phyloP scores from a whole-genome alignment of 2,329 filamentous ascomycete species.

The Falciphora oryzae region DNA sequence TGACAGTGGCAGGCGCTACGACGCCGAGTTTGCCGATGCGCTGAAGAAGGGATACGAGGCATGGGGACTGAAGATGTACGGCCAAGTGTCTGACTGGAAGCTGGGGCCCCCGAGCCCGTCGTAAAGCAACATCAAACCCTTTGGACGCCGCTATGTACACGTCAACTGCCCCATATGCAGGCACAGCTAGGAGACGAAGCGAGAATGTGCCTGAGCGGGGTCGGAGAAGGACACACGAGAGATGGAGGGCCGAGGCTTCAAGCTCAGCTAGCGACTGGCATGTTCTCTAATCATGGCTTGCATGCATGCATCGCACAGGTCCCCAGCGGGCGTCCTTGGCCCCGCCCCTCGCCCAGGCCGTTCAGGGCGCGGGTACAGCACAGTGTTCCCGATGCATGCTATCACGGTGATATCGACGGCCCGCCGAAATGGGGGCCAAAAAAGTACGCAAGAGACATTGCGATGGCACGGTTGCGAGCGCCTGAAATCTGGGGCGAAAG shows the following conservation, averaged over 20 bases:
- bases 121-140: background rate
- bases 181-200: background rate
- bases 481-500: background rate
- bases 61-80: background rate
- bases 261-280: too few relatives aligned
- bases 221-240: too few relatives aligned
- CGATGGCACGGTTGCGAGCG: background rate
- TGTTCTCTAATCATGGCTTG: background rate
- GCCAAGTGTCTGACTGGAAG: background rate
- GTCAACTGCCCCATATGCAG: background rate
- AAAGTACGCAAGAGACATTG: too few relatives aligned
- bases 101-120: background rate
- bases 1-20: slow-evolving; percentile 30
- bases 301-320: background rate
- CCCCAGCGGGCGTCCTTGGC: background rate
- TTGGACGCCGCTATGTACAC: background rate
- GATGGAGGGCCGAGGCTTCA: background rate
- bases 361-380: background rate
- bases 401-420: background rate
- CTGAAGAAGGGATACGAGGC: slow-evolving; percentile 25
- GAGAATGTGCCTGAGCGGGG: too few relatives aligned
- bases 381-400: background rate
- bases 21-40: slow-evolving; percentile 28
- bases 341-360: background rate
- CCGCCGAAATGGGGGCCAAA: too few relatives aligned